A percentile compares a stretch with the other conserved stretches of the same genome.
Evolutionary conservation across 192 early-diverging fungal species (phyloP).

Genomic region (Coemansia sp.): DNA sequence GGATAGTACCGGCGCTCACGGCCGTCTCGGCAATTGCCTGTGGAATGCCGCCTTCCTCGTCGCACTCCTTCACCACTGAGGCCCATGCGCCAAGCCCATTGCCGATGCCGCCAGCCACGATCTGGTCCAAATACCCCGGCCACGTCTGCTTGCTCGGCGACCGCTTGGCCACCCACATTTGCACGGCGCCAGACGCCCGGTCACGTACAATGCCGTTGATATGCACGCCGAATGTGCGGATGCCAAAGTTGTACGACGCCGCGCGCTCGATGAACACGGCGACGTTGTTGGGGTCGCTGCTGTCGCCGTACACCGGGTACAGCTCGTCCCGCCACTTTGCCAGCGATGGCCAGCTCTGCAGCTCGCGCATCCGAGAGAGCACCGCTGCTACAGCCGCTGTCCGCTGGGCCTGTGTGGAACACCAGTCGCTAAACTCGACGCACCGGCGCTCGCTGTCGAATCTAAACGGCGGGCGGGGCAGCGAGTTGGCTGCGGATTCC

Average conservation of each 20-base stretch:
- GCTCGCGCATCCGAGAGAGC: slow-evolving; percentile 4
- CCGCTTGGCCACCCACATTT: slow-evolving; percentile 88
- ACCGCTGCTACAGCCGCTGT: slow-evolving; percentile 14
- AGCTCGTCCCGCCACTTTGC: slow-evolving; percentile 78
- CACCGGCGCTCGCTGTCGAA: too few species aligned
- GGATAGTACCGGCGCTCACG: slow-evolving; percentile 57
- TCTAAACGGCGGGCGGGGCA: too few species aligned
- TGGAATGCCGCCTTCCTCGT: slow-evolving; percentile 82
- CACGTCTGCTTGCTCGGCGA: slow-evolving; percentile 78
- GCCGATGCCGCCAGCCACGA: slow-evolving; percentile 76
- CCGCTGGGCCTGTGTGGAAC: neutral
- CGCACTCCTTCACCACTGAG: slow-evolving; percentile 80
- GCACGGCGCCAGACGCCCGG: slow-evolving; percentile 30
- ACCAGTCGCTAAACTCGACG: slow-evolving; percentile 10
- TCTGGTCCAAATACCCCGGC: slow-evolving; percentile 77
- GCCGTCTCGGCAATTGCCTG: slow-evolving; percentile 54
- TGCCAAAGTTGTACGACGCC: slow-evolving; percentile 72
- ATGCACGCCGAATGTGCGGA: slow-evolving; percentile 85
- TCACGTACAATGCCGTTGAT: slow-evolving; percentile 69
- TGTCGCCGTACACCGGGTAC: slow-evolving; percentile 69
- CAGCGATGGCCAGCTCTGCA: slow-evolving; percentile 24
- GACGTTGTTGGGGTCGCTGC: slow-evolving; percentile 18
- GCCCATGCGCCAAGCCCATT: slow-evolving; percentile 49
- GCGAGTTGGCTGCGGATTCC: too few species aligned
- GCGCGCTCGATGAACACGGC: slow-evolving; percentile 76